Evolutionary conservation across 1,284 basidiomycete genomes (phyloP).

Genomic region (Tilletia setariae): DNA sequence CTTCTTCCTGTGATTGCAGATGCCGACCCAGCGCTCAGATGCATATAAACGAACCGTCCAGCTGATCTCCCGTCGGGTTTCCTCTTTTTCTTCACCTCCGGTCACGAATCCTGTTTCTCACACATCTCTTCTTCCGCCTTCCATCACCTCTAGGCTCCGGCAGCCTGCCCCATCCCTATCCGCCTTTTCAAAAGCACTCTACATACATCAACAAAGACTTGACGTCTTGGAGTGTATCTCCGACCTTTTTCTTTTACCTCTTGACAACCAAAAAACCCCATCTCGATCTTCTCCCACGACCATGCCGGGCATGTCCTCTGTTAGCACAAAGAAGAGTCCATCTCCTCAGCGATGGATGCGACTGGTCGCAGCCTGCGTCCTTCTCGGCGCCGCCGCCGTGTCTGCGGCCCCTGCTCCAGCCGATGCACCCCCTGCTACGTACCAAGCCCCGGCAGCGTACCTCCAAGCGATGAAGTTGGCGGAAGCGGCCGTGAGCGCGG

Average conservation of each 20-base stretch:
- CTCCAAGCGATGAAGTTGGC: neutral
- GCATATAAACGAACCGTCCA: neutral
- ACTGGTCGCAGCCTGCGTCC: neutral
- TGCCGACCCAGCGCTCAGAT: no score
- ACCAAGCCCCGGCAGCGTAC: neutral
- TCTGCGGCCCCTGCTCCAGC: neutral
- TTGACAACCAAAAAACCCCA: neutral
- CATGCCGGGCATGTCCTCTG: neutral
- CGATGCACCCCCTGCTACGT: neutral
- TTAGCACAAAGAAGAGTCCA: no score
- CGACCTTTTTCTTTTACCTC: neutral
- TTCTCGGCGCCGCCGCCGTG: neutral
- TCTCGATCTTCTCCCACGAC: neutral
- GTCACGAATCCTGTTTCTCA: slow-evolving; percentile 2
- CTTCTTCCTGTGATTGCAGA: no score
- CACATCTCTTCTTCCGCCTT: slow-evolving; percentile 4
- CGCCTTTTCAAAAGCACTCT: neutral
- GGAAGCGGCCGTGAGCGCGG: neutral
- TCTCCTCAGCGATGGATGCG: no score
- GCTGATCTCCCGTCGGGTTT: no score
- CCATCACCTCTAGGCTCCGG: neutral
- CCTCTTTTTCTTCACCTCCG: slow-evolving; percentile 1
- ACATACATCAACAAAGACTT: neutral
- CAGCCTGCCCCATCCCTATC: neutral
- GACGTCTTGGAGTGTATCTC: neutral